Percentiles rank a stretch among this genome's conserved stretches.
phyloP scores from a whole-genome alignment of 345 rosid genomes.

The Bruguiera sexangula region DNA sequence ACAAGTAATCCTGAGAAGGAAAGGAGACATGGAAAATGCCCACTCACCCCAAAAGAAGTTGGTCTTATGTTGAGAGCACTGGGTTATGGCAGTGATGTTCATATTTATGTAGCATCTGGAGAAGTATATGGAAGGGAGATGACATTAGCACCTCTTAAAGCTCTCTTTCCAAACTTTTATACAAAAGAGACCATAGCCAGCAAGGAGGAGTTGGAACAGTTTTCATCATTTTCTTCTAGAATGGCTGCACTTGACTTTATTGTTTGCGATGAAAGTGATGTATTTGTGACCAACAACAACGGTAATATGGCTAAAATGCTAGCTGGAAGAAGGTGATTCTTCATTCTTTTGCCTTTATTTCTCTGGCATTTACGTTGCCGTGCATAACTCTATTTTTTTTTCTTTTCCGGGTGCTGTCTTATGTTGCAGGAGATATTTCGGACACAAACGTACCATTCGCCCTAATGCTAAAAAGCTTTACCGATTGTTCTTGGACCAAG shows the following conservation, averaged over 20 bases:
- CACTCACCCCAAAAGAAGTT: slow-evolving; percentile 93
- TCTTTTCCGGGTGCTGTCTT: slow-evolving; percentile 4
- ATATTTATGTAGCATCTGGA: slow-evolving; percentile 97
- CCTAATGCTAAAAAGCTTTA: slow-evolving; percentile 89
- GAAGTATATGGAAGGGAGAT: slow-evolving; percentile 88
- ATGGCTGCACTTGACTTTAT: slow-evolving; percentile 99
- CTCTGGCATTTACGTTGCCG: neutral
- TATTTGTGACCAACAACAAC: slow-evolving; percentile 92
- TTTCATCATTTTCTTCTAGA: slow-evolving; percentile 80
- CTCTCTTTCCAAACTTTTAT: slow-evolving; percentile 81
- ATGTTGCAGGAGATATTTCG: slow-evolving; percentile 74
- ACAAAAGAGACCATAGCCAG: slow-evolving; percentile 80
- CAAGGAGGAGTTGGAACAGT: slow-evolving; percentile 68
- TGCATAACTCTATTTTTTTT: neutral
- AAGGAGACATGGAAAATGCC: slow-evolving; percentile 97
- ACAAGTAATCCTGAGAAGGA: slow-evolving; percentile 71
- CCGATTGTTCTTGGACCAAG: slow-evolving; percentile 60
- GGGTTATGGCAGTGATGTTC: slow-evolving; percentile 87
- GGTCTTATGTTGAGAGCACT: slow-evolving; percentile 95
- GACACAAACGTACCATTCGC: slow-evolving; percentile 91
- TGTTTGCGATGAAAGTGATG: slow-evolving; percentile 94
- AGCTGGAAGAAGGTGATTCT: slow-evolving; percentile 84
- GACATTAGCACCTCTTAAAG: slow-evolving; percentile 74
- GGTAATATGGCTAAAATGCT: slow-evolving; percentile 95
- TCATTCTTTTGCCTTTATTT: neutral